Conservation (phyloP, 202 grass and related monocot species). For the Dendrocalamus latiflorus region DNA sequence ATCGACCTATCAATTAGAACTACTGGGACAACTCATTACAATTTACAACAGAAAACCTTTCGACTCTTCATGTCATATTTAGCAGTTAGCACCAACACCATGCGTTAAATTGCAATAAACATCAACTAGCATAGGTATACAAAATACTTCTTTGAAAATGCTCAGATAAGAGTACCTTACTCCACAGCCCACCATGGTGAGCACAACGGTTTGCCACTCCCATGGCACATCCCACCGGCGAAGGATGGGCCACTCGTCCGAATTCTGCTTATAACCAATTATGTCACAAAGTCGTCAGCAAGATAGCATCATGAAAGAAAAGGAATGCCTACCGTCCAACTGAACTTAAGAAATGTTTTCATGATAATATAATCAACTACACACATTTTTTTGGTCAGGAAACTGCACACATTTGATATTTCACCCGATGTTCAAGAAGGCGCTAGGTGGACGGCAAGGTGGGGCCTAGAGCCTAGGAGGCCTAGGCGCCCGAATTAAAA, state of each 20-base stretch:
- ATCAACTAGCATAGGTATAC: no score
- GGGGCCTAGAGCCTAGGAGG: no score
- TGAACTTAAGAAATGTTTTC: not conserved
- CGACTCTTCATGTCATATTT: no score
- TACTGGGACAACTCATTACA: no score
- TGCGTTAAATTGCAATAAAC: no score
- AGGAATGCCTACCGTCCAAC: not conserved
- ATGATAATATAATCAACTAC: not conserved
- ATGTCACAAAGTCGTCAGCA: not conserved
- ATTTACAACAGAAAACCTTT: no score
- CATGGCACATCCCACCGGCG: constrained; percentile 89
- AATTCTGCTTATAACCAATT: constrained; percentile 30
- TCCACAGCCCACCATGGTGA: constrained; percentile 67
- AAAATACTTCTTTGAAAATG: no score
- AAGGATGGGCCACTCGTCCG: constrained; percentile 52
- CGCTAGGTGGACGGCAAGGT: no score
- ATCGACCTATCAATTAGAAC: no score
- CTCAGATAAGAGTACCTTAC: constrained; percentile 52
- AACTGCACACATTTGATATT: not conserved
- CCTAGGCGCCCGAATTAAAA: no score
- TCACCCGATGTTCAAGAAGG: no score
- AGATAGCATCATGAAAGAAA: not conserved
- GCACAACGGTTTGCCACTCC: constrained; percentile 81
- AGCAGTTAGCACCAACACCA: no score
- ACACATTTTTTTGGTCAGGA: not conserved